Evolutionary conservation across 192 early-diverging fungal species (phyloP).

Genomic region (Backusella psychrophila): DNA sequence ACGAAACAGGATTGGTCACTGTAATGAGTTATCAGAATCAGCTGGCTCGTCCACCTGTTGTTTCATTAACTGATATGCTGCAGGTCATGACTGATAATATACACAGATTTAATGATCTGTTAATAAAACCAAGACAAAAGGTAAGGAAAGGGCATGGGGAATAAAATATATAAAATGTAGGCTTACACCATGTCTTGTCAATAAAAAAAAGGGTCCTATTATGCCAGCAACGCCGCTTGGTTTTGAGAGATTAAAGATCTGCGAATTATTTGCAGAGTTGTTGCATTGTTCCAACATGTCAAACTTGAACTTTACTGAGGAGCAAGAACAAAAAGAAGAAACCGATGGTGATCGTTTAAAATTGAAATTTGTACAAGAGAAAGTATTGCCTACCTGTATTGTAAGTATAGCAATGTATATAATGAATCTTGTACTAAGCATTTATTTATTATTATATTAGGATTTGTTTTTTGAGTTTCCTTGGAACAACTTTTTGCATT

Average conservation of each 20-base stretch:
- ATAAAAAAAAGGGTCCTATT: slow-evolving; percentile 39
- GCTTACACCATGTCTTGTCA: not conserved
- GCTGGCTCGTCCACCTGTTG: not conserved
- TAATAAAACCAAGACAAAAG: slow-evolving; percentile 73
- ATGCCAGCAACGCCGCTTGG: slow-evolving; percentile 85
- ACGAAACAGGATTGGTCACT: slow-evolving; percentile 23
- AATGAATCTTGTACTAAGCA: not conserved
- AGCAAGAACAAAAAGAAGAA: slow-evolving; percentile 26
- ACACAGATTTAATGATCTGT: slow-evolving; percentile 72
- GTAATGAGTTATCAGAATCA: slow-evolving; percentile 11
- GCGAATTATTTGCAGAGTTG: slow-evolving; percentile 98
- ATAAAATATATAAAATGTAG: no score
- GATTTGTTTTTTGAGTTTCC: slow-evolving; percentile 91
- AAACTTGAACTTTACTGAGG: slow-evolving; percentile 53
- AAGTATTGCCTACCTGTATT: slow-evolving; percentile 61
- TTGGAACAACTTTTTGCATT: slow-evolving; percentile 99
- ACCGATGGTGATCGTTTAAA: slow-evolving; percentile 75
- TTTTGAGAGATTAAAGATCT: slow-evolving; percentile 91
- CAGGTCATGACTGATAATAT: slow-evolving; percentile 77
- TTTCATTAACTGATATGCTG: slow-evolving; percentile 84
- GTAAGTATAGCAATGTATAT: slow-evolving; percentile 13
- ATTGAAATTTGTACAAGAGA: slow-evolving; percentile 62
- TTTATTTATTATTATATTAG: not conserved
- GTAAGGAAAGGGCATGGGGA: slow-evolving; percentile 37
- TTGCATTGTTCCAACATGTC: slow-evolving; percentile 90